phyloP scores from a whole-genome alignment of 805 yeast genomes.

The Sugiyamaella marilandica region DNA sequence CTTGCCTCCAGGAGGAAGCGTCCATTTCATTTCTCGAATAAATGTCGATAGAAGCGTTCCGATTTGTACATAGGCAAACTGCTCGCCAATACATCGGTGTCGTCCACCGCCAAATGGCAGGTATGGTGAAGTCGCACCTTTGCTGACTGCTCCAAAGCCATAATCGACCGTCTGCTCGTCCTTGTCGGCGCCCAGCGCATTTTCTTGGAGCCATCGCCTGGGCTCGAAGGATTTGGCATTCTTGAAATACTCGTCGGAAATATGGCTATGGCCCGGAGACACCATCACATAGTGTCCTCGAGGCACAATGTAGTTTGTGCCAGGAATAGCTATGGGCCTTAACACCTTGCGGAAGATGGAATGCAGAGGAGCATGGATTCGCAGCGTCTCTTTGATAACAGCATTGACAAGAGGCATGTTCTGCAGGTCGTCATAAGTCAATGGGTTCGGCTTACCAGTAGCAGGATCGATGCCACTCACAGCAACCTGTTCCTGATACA shows the following conservation, averaged over 20 bases:
- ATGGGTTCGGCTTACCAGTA: conserved; percentile 42
- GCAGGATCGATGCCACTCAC: conserved; percentile 43
- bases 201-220: conserved; percentile 63
- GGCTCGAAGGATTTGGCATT: conserved; percentile 70
- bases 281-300: conserved; percentile 84
- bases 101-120: conserved; percentile 99
- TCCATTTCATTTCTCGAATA: conserved; percentile 76
- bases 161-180: conserved; percentile 60
- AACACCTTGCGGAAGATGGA: conserved; percentile 90
- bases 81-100: conserved; percentile 99
- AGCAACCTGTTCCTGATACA: conserved; percentile 65
- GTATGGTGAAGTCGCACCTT: conserved; percentile 94
- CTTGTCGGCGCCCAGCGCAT: conserved; percentile 14
- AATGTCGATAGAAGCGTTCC: conserved; percentile 76
- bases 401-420: conserved; percentile 78
- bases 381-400: conserved; percentile 84
- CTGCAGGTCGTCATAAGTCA: conserved; percentile 78
- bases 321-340: conserved; percentile 73
- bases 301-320: conserved; percentile 77
- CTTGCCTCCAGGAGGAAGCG: conserved; percentile 47
- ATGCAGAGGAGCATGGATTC: conserved; percentile 95
- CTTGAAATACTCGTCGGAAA: conserved; percentile 73
- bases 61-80: conserved; percentile 90
- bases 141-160: conserved; percentile 94
- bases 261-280: conserved; percentile 88